These are phyloP conservation scores for Nannochloris sp. DNA, from an alignment of 139 green algal species.

Conservation along the genomic window DNA sequence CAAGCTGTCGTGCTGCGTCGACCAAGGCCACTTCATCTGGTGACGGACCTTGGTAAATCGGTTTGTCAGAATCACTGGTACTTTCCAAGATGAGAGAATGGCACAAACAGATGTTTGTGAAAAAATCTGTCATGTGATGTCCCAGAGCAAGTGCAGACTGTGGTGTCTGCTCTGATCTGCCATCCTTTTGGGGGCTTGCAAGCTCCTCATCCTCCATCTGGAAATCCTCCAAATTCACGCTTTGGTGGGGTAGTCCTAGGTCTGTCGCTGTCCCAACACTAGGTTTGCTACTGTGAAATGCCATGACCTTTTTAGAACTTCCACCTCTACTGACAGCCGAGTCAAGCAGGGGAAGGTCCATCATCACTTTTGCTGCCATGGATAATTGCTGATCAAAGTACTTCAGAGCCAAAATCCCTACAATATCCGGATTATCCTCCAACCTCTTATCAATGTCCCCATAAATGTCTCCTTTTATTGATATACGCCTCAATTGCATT, in stretches of 20 bases:
- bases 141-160: conserved; percentile 17
- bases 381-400: conserved; percentile 39
- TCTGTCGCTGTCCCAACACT: conserved; percentile 5
- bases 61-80: background rate
- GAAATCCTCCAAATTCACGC: background rate
- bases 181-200: background rate
- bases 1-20: conserved; percentile 77
- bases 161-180: background rate
- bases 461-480: conserved; percentile 38
- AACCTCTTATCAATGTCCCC: conserved; percentile 27
- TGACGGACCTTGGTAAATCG: conserved; percentile 62
- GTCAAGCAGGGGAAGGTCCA: conserved; percentile 15
- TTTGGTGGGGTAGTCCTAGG: conserved; percentile 1
- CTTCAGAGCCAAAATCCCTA: conserved; percentile 16
- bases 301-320: conserved; percentile 21
- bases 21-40: conserved; percentile 96
- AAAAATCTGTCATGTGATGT: conserved; percentile 53
- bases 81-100: conserved; percentile 56
- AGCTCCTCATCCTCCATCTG: background rate
- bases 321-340: conserved; percentile 30
- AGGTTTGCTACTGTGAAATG: conserved; percentile 23
- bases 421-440: conserved; percentile 30
- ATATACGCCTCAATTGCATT: conserved; percentile 62
- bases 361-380: conserved; percentile 19
- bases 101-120: conserved; percentile 53